These are phyloP conservation scores for Colletotrichum filicis DNA, from an alignment of 2,329 filamentous ascomycete species.

Conservation along the genomic window DNA sequence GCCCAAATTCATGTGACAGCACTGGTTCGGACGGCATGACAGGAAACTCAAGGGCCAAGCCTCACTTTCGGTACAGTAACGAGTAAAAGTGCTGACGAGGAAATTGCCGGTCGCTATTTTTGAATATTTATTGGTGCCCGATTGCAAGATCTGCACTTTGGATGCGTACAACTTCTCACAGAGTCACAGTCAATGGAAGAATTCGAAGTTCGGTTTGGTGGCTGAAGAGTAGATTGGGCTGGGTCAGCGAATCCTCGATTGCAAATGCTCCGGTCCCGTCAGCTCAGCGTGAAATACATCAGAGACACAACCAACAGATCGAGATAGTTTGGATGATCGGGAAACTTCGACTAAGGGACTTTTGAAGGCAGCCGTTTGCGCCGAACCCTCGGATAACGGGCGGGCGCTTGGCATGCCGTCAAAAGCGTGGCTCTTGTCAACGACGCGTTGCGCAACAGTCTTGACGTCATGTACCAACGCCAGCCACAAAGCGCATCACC, in stretches of 20 bases:
- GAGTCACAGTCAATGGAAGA: too few relatives aligned
- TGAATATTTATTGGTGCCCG: too few relatives aligned
- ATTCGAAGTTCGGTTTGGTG: not conserved
- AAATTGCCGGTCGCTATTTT: too few relatives aligned
- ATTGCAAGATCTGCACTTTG: not conserved
- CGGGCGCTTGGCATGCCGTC: not conserved
- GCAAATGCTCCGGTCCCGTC: not conserved
- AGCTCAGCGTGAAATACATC: not conserved
- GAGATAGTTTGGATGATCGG: not conserved
- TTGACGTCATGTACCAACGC: conserved; percentile 8
- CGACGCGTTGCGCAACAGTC: not conserved
- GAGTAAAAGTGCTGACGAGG: not conserved
- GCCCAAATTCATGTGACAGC: not conserved
- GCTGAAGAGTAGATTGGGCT: not conserved
- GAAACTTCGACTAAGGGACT: too few relatives aligned
- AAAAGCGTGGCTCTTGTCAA: not conserved
- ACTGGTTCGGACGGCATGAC: not conserved
- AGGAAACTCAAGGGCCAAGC: not conserved
- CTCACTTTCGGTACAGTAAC: not conserved
- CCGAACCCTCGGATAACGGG: not conserved
- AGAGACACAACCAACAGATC: not conserved
- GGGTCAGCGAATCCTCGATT: too few relatives aligned
- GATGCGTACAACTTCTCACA: too few relatives aligned
- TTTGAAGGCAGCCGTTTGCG: not conserved
- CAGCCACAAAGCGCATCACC: not conserved